A percentile compares a stretch with the other conserved stretches of the same genome.
phyloP scores from a whole-genome alignment of 345 rosid genomes.

The Populus ilicifolia region DNA sequence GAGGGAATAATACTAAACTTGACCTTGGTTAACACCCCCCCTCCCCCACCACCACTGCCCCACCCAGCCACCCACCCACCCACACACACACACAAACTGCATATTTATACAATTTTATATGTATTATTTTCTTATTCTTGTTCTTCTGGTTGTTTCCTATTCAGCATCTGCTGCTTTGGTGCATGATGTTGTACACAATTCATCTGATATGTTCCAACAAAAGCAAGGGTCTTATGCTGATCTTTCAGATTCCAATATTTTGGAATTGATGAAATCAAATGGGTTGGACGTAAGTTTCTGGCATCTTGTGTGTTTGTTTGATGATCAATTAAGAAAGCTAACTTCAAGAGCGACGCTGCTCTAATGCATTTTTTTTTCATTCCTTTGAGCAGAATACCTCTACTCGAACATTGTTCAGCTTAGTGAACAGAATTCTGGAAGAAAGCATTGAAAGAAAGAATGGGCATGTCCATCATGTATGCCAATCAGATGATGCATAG shows the following conservation, averaged over 20 bases:
- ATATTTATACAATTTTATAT: slow-evolving; percentile 1
- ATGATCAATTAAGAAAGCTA: neutral
- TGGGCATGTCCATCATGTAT: slow-evolving; percentile 66
- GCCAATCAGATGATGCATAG: slow-evolving; percentile 28
- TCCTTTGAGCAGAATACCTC: slow-evolving; percentile 58
- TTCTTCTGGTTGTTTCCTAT: neutral
- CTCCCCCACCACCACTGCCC: too few species aligned
- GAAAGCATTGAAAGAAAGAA: slow-evolving; percentile 64
- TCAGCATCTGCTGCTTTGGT: slow-evolving; percentile 17
- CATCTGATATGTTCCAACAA: slow-evolving; percentile 36
- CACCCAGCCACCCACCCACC: too few species aligned
- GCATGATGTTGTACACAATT: slow-evolving; percentile 24
- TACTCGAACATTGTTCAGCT: slow-evolving; percentile 60
- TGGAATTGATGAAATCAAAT: slow-evolving; percentile 59
- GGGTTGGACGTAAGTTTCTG: slow-evolving; percentile 58
- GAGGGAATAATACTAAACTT: neutral
- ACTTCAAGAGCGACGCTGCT: slow-evolving; percentile 15
- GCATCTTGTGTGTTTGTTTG: neutral
- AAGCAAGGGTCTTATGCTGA: slow-evolving; percentile 48
- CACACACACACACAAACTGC: neutral
- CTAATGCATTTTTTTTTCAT: slow-evolving; percentile 12
- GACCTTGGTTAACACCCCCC: neutral
- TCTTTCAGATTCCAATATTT: slow-evolving; percentile 50
- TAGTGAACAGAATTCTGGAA: slow-evolving; percentile 59
- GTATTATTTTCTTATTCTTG: neutral